Percentiles rank a stretch among this genome's conserved stretches.
Conservation (phyloP, 768 basidiomycete genomes). For the Nevesoporus exiguus region DNA sequence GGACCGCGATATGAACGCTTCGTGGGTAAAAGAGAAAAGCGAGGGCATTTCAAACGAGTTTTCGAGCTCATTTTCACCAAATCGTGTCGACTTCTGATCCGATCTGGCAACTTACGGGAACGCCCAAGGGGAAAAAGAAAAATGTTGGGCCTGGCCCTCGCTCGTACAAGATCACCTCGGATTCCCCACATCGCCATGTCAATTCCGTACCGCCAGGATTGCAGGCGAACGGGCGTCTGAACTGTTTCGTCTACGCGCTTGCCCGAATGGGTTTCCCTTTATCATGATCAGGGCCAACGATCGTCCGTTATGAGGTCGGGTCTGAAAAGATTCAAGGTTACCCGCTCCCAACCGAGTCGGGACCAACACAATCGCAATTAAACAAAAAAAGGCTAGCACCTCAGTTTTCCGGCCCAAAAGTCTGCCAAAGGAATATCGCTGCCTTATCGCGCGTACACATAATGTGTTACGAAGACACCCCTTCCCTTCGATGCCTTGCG, state of each 20-base stretch:
- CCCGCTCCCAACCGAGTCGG: too few relatives aligned
- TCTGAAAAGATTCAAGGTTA: not conserved
- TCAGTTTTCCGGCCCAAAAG: not conserved
- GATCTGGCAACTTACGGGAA: conserved; percentile 6
- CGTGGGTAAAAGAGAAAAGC: conserved; percentile 19
- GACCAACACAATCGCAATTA: conserved; percentile 4
- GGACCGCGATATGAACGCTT: conserved; percentile 16
- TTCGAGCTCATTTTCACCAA: conserved; percentile 30
- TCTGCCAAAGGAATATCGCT: not conserved
- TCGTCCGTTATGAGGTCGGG: not conserved
- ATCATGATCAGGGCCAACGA: conserved; percentile 10
- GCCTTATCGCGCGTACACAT: conserved; percentile 2
- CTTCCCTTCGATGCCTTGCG: not conserved
- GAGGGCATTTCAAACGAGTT: not conserved
- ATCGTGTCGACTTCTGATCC: conserved; percentile 27
- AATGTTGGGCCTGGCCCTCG: not conserved
- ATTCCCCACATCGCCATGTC: not conserved
- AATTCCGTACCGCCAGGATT: conserved; percentile 2
- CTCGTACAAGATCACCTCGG: conserved; percentile 1
- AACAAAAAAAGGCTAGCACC: conserved; percentile 8
- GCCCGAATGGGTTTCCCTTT: not conserved
- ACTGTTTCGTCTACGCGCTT: not conserved
- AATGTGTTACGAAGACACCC: conserved; percentile 19
- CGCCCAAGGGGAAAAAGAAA: not conserved
- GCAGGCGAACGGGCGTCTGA: not conserved